Conservation (phyloP, 441 rosid genomes). For the Adansonia grandidieri region DNA sequence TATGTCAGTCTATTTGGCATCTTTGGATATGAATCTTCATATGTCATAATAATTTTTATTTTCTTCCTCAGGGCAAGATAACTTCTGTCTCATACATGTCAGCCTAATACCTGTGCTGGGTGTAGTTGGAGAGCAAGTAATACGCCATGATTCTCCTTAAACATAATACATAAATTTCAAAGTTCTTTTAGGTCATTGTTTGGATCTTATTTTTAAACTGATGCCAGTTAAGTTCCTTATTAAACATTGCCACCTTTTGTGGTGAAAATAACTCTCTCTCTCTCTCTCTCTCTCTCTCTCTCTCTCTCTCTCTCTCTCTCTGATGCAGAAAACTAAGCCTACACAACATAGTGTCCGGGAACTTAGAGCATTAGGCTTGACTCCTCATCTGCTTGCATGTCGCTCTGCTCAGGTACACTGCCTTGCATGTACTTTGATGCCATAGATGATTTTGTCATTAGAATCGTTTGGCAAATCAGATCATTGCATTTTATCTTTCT, state of each 20-base stretch:
- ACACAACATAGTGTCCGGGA: constrained; percentile 81
- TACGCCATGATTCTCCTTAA: constrained; percentile 21
- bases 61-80: constrained; percentile 59
- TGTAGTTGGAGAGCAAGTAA: constrained; percentile 82
- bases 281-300: not conserved
- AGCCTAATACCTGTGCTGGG: constrained; percentile 79
- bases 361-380: constrained; percentile 78
- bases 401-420: constrained; percentile 63
- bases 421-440: constrained; percentile 9
- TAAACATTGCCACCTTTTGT: not conserved
- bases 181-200: not conserved
- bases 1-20: not conserved
- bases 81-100: constrained; percentile 77
- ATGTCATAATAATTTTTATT: constrained; percentile 30
- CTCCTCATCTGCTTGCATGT: constrained; percentile 81
- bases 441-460: not conserved
- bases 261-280: not conserved
- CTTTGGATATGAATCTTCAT: constrained; percentile 12
- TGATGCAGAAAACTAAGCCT: constrained; percentile 71
- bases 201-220: not conserved
- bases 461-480: not conserved
- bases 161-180: not conserved
- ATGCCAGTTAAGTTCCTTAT: not conserved
- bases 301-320: not conserved
- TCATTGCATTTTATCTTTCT: not conserved